phyloP scores from a whole-genome alignment of 169 alveolate genomes.

The Theileria sp. region DNA sequence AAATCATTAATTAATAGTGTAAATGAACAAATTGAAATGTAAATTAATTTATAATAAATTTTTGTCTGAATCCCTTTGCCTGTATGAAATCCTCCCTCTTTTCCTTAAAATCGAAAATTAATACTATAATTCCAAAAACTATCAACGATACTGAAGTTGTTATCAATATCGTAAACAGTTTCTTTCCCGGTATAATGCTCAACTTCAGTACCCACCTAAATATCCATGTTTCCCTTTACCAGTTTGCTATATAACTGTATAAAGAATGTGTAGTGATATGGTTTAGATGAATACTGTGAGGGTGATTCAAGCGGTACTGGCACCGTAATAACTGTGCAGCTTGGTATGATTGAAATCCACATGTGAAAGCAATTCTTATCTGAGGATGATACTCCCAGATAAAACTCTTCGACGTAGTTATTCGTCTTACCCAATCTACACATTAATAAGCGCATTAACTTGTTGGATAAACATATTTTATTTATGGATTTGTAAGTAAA shows the following conservation, averaged over 20 bases:
- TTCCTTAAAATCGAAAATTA: slow-evolving; percentile 72
- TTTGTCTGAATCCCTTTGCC: slow-evolving; percentile 74
- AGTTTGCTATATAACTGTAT: neutral
- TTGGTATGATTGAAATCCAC: slow-evolving; percentile 81
- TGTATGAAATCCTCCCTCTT: slow-evolving; percentile 74
- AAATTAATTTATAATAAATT: slow-evolving; percentile 51
- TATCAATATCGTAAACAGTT: slow-evolving; percentile 64
- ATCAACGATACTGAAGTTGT: slow-evolving; percentile 66
- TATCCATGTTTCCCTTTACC: neutral
- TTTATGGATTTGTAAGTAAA: neutral
- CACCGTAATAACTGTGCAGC: slow-evolving; percentile 72
- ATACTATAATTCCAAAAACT: slow-evolving; percentile 68
- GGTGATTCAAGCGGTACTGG: slow-evolving; percentile 70
- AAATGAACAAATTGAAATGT: neutral
- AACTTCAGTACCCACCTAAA: slow-evolving; percentile 74
- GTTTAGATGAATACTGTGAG: slow-evolving; percentile 40
- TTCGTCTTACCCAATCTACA: slow-evolving; percentile 81
- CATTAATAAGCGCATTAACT: neutral
- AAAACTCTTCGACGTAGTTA: slow-evolving; percentile 83
- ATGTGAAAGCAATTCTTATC: slow-evolving; percentile 63
- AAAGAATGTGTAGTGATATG: neutral
- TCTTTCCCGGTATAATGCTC: slow-evolving; percentile 74
- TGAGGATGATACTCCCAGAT: slow-evolving; percentile 78
- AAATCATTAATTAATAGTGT: neutral
- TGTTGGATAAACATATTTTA: neutral